Conservation (phyloP, 148 eudicot genomes). For the Vaccinium vitisidaea region DNA sequence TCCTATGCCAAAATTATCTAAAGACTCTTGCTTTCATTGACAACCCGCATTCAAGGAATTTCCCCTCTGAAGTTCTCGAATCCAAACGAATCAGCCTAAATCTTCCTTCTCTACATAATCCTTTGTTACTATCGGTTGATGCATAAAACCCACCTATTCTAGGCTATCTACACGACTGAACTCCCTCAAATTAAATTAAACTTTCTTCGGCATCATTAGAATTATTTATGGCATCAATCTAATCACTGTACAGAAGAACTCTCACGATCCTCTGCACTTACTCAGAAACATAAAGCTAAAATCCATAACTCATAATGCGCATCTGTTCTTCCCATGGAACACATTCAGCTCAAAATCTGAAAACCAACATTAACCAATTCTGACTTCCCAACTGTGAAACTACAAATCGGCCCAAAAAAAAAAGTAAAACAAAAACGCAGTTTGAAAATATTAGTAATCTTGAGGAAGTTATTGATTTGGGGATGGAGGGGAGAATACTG, state of each 20-base stretch:
- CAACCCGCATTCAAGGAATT: background rate
- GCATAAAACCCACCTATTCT: background rate
- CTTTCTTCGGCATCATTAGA: background rate
- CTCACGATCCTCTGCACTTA: background rate
- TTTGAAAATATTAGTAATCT: too few relatives aligned
- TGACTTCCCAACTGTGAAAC: background rate
- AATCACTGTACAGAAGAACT: background rate
- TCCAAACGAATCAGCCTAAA: background rate
- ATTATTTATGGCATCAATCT: background rate
- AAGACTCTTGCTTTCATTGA: background rate
- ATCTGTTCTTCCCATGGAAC: background rate
- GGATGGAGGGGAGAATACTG: too few relatives aligned
- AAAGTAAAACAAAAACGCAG: background rate
- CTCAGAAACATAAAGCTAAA: background rate
- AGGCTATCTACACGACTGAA: background rate
- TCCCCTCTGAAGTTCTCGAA: background rate
- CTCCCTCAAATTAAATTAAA: background rate
- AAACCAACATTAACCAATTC: background rate
- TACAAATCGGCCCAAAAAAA: background rate
- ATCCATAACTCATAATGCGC: background rate
- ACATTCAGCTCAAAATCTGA: background rate
- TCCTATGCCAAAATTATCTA: background rate
- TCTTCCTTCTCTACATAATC: background rate
- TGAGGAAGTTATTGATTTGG: too few relatives aligned
- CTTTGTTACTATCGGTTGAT: background rate